phyloP scores from a whole-genome alignment of 1,284 basidiomycete genomes.

The Abortiporus biennis region DNA sequence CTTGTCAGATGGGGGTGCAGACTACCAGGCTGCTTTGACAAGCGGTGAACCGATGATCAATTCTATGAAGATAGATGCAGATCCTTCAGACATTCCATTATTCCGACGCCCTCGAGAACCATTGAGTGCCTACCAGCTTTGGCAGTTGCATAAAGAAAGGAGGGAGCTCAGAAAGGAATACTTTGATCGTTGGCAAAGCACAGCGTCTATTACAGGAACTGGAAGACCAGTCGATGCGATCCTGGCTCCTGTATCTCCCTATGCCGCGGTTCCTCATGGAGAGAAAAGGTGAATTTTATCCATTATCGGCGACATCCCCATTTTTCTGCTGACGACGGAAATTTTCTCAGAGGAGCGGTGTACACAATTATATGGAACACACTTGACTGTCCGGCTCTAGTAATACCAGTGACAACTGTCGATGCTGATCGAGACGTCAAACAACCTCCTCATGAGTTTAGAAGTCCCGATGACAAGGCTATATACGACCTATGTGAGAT shows the following conservation, averaged over 20 bases:
- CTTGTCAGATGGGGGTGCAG: constrained; percentile 3
- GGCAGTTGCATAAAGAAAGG: constrained; percentile 47
- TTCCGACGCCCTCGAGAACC: constrained; percentile 16
- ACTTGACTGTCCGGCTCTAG: constrained; percentile 61
- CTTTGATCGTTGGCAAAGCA: constrained; percentile 53
- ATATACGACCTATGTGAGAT: constrained; percentile 52
- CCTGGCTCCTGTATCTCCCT: constrained; percentile 43
- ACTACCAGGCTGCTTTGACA: constrained; percentile 2
- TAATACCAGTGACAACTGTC: constrained; percentile 62
- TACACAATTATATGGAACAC: constrained; percentile 67
- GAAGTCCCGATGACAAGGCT: constrained; percentile 38
- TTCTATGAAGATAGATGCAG: constrained; percentile 36
- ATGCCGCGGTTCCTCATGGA: constrained; percentile 22
- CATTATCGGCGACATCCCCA: neutral
- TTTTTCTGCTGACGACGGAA: constrained; percentile 6
- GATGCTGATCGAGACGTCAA: constrained; percentile 43
- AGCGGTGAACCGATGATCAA: constrained; percentile 46
- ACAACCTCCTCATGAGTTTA: constrained; percentile 35
- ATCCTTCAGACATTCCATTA: constrained; percentile 14
- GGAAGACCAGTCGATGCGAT: constrained; percentile 62
- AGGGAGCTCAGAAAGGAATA: constrained; percentile 40
- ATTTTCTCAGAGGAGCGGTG: constrained; percentile 28
- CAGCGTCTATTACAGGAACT: constrained; percentile 41
- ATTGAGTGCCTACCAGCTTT: constrained; percentile 43
- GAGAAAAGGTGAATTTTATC: constrained; percentile 33